Conservation (phyloP, 2,329 filamentous ascomycete genomes). For the Simplicillium sp. region DNA sequence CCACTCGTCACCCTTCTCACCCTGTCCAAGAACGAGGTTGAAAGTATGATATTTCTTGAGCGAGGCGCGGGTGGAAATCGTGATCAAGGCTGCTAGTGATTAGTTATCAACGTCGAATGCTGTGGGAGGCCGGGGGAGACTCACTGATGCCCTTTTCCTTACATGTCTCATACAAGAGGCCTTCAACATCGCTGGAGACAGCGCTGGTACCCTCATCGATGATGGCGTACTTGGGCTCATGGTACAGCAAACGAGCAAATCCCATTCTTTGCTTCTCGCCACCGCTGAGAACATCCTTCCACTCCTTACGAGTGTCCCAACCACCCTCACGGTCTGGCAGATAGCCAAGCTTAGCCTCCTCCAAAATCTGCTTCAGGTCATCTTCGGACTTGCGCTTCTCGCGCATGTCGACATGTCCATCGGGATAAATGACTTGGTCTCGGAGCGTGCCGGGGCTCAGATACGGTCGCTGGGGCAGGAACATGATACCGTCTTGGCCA, state of each 20-base stretch:
- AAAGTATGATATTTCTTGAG: constrained; percentile 94
- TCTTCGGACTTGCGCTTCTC: constrained; percentile 68
- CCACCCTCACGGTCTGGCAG: constrained; percentile 86
- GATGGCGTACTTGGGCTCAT: constrained; percentile 89
- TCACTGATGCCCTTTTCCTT: constrained; percentile 90
- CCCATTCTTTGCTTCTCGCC: constrained; percentile 96
- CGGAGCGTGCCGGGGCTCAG: constrained; percentile 85
- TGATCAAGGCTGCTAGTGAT: constrained; percentile 63
- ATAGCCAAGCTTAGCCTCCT: constrained; percentile 80
- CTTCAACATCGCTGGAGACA: constrained; percentile 90
- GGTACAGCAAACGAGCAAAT: constrained; percentile 83
- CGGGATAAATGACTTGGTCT: constrained; percentile 96
- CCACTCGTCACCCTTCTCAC: constrained; percentile 77
- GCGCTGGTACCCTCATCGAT: constrained; percentile 94
- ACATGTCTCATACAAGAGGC: constrained; percentile 81
- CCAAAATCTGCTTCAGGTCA: constrained; percentile 68
- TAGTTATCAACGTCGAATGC: constrained; percentile 10
- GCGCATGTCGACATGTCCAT: constrained; percentile 90
- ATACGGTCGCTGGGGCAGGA: constrained; percentile 89
- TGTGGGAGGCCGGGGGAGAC: constrained; percentile 21
- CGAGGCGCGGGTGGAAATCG: constrained; percentile 87
- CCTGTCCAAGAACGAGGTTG: constrained; percentile 76
- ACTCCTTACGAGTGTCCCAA: constrained; percentile 94
- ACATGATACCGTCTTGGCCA: constrained; percentile 93
- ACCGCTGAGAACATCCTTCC: constrained; percentile 96